phyloP scores from a whole-genome alignment of 345 rosid species.

The Zanthoxylum bungeanum region DNA sequence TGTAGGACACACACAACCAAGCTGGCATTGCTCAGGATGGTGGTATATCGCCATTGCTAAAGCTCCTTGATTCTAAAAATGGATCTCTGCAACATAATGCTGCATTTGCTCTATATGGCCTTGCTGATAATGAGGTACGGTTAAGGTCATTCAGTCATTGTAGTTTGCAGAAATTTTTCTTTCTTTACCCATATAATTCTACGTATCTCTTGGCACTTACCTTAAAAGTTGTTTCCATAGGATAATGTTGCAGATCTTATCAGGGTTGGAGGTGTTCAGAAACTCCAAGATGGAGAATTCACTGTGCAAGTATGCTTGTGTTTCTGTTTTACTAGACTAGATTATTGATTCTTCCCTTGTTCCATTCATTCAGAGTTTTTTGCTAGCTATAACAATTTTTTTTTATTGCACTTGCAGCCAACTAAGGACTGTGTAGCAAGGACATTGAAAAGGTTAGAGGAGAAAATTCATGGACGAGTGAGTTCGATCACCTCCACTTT shows the following conservation, averaged over 20 bases:
- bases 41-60: conserved; percentile 53
- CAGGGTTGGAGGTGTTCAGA: conserved; percentile 54
- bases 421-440: conserved; percentile 69
- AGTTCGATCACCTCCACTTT: conserved; percentile 22
- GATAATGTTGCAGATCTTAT: conserved; percentile 66
- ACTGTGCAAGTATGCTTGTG: conserved; percentile 44
- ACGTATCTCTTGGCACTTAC: not conserved
- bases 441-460: conserved; percentile 68
- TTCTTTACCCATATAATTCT: not conserved
- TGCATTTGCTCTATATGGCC: conserved; percentile 68
- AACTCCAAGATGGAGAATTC: conserved; percentile 64
- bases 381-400: not conserved
- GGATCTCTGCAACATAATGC: conserved; percentile 74
- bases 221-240: conserved; percentile 21
- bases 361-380: not conserved
- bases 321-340: not conserved
- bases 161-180: not conserved
- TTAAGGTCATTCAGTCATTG: not conserved
- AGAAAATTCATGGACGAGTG: conserved; percentile 61
- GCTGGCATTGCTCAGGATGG: conserved; percentile 75
- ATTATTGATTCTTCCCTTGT: not conserved
- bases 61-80: conserved; percentile 54
- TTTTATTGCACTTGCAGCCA: conserved; percentile 36
- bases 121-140: conserved; percentile 75
- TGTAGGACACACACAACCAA: conserved; percentile 76